Evolutionary conservation across 2,329 filamentous ascomycete genomes (phyloP).

Genomic region (Lachnellula suecica): DNA sequence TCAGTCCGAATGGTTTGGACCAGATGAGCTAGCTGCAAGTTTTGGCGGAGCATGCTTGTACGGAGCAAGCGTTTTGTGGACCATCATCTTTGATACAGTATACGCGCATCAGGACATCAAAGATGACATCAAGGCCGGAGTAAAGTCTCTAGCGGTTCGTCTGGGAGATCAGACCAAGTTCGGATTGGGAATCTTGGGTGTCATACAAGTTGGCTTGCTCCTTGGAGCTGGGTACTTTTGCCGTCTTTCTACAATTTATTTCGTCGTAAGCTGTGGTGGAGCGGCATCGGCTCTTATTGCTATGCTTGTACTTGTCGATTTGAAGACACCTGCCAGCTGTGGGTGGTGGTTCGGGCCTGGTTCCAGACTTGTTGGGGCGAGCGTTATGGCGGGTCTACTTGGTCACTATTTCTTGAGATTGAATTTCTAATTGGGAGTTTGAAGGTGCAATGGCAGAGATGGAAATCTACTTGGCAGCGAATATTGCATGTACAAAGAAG

Average conservation of each 20-base stretch:
- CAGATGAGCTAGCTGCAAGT: background rate
- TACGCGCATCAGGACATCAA: constrained; percentile 91
- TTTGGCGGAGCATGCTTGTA: constrained; percentile 59
- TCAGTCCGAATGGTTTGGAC: background rate
- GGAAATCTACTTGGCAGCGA: too few species aligned
- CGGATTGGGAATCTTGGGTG: constrained; percentile 69
- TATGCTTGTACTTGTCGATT: constrained; percentile 67
- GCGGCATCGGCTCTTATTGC: constrained; percentile 57
- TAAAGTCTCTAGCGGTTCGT: constrained; percentile 83
- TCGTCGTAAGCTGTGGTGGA: constrained; percentile 65
- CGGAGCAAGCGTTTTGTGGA: constrained; percentile 80
- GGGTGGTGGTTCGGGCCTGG: constrained; percentile 84
- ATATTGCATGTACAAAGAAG: too few species aligned
- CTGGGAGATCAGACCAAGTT: constrained; percentile 77
- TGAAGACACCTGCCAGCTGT: constrained; percentile 65
- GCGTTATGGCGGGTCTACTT: too few species aligned
- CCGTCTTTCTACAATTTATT: constrained; percentile 69
- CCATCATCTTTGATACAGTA: constrained; percentile 87
- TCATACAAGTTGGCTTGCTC: constrained; percentile 67
- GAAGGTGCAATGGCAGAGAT: too few species aligned
- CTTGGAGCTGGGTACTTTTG: constrained; percentile 66
- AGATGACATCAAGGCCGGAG: constrained; percentile 81
- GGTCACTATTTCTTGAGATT: too few species aligned
- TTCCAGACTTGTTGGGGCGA: too few species aligned
- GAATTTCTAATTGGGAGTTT: too few species aligned